phyloP scores from a whole-genome alignment of 495 filamentous ascomycete genomes.

The Glonium stellatum region DNA sequence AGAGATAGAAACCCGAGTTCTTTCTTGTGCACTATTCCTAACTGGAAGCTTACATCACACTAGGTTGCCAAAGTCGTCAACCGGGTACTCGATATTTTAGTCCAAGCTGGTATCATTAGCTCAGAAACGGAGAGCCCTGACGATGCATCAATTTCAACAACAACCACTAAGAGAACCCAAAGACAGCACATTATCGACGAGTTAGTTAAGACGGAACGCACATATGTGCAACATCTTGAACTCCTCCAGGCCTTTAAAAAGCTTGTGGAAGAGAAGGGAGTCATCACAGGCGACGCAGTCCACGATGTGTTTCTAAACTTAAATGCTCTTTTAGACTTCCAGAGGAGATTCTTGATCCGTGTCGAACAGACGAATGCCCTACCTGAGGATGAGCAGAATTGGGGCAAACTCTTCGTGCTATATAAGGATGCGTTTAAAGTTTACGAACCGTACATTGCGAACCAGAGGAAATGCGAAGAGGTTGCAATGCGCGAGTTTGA shows the following conservation, averaged over 20 bases:
- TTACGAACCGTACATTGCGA: conserved; percentile 95
- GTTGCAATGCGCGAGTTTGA: conserved; percentile 56
- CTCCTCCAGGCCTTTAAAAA: conserved; percentile 91
- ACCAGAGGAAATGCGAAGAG: conserved; percentile 66
- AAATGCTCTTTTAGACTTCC: conserved; percentile 89
- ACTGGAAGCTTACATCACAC: conserved; percentile 20
- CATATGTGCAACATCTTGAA: conserved; percentile 97
- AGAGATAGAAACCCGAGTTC: background rate
- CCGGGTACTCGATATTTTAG: conserved; percentile 78
- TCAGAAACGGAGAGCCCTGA: conserved; percentile 24
- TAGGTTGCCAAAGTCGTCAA: conserved; percentile 79
- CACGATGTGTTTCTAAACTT: conserved; percentile 96
- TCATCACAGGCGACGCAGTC: conserved; percentile 80
- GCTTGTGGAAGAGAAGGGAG: conserved; percentile 74
- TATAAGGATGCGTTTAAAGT: conserved; percentile 75
- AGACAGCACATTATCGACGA: conserved; percentile 84
- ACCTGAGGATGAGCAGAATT: conserved; percentile 72
- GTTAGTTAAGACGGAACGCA: conserved; percentile 86
- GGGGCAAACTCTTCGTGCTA: conserved; percentile 77
- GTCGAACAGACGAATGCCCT: conserved; percentile 91
- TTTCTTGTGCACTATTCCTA: background rate
- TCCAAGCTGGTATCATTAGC: conserved; percentile 60
- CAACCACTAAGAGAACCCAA: conserved; percentile 56
- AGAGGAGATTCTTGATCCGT: conserved; percentile 85
- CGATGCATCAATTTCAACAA: conserved; percentile 19